Conservation (phyloP, 2,329 filamentous ascomycete species). For the Exophiala viscosa region DNA sequence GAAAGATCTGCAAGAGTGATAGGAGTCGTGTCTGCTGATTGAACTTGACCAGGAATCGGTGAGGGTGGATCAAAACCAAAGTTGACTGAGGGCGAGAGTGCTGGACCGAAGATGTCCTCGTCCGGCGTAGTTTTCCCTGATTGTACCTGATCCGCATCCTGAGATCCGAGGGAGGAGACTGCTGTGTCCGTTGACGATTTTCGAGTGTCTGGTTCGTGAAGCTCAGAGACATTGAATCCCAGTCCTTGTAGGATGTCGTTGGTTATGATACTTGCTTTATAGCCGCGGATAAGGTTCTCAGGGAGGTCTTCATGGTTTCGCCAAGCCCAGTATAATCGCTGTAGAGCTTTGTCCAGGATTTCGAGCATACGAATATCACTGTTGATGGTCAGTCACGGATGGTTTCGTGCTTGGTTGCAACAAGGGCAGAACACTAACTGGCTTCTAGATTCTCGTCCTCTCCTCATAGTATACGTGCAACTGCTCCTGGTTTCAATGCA, state of each 20-base stretch:
- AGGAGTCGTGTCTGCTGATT: too few species aligned
- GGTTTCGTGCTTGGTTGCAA: not conserved
- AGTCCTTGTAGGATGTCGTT: not conserved
- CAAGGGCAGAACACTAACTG: not conserved
- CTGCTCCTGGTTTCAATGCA: not conserved
- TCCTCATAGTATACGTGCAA: not conserved
- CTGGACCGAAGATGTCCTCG: too few species aligned
- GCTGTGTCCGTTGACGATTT: too few species aligned
- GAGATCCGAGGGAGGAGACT: too few species aligned
- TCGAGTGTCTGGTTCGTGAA: too few species aligned
- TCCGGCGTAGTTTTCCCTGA: too few species aligned
- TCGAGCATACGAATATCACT: not conserved
- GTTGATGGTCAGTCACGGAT: not conserved
- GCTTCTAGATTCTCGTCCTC: not conserved
- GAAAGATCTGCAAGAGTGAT: too few species aligned
- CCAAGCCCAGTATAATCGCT: not conserved
- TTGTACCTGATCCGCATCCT: too few species aligned
- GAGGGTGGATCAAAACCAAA: too few species aligned
- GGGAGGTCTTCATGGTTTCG: not conserved
- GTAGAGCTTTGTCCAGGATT: not conserved
- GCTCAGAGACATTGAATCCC: not conserved
- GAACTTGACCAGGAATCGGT: too few species aligned
- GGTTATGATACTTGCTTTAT: not conserved
- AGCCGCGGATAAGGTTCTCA: not conserved
- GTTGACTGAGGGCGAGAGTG: too few species aligned